Base-by-base conservation (phyloP, 2,329 filamentous ascomycete species). In the Penicillium sclerotigenum region DNA sequence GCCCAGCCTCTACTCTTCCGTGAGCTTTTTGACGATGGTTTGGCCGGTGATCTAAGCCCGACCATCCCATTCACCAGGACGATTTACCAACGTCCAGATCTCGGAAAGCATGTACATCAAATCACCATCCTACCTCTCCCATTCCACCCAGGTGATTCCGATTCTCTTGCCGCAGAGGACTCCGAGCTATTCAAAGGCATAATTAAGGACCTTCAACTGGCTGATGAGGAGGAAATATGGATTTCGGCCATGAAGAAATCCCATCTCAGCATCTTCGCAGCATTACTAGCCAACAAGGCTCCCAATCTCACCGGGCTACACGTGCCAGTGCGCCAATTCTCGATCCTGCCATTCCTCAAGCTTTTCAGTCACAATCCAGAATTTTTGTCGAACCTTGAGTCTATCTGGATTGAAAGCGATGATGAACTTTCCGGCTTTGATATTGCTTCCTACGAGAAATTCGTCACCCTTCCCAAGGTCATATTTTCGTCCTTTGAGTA, bases 1-100 rank as follows among this genome's bases (percentile, higher is more conserved):
- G 60, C 60, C 1, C 65, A 68, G 37, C 65, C 65, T 41, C 34
- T 67, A n/a, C 45, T 68, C 11, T 67, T 62, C 42, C 43, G 48
- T 11, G 11, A 61, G 5, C 56, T 67, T 24, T 31, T 26, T 20
- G 60, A 68, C 33, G 51, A 56, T 22, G 34, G 33, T n/a, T 8
- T 47, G 13, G 14, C 13, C 13, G 47, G 47, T 5, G 36, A 49
- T 36, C n/a, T 52, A 2, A 16, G 6, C 13, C 52, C 52, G 13
- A 57, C 58, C 3, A 41, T 64, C 2, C 20, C 26, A 1, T 62
- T 68, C 33, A 51, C 57, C 20, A 57, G 38, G 28, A 20, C 52
- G n/a, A 46, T 68, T 14, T 60, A 52, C 54, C 52, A 26, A 6
- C 58, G 57, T n/a, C 63, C 61, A 14, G 47, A 60, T 1, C 63